Evolutionary conservation across 148 eudicot genomes (phyloP), one percentile per base, ranked within the genome.

Genomic region (Persicaria maculosa): DNA sequence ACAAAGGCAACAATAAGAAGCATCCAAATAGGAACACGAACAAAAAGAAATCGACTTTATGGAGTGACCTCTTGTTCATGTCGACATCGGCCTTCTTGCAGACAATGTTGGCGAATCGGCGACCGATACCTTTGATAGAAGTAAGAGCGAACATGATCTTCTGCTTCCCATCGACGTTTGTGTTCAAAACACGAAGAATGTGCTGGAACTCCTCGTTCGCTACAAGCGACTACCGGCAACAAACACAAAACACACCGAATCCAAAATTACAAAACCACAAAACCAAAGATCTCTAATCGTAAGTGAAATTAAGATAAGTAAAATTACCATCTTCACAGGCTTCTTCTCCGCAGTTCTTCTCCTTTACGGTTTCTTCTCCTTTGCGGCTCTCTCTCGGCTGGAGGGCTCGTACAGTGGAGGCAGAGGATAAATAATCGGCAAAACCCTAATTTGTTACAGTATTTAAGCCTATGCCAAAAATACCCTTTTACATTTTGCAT

Each of bases 61-160:
- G 2, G 44, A 36, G 17, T n/a, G 6, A 93, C 97, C 98, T 90
- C 64, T 93, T 93, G 90, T 90, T 93, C 98, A 90, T 93, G 88
- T 93, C 96, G 47, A 93, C 75, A 44, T 93, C 98, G 68, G 93
- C 98, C 62, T 93, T 93, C 84, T 93, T 93, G 80, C 98, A 93
- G 54, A 92, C 93, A 43, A 93, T 89, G 78, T 93, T 93, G 72
- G 98, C 84, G 77, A 86, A 93, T 74, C 96, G 93, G 46, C 98
- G 93, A 7, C 98, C 98, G 62, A 93, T 89, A 88, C 98, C 98
- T 75, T 93, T 93, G 82, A 93, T 93, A 0, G 98, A 89, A 50
- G 98, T 93, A 80, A 93, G 68, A 14, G 98, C 98, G 54, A 87
- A 93, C 98, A 93, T 90, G 73, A 93, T 90, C 87, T 93, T 93